Evolutionary conservation across 768 basidiomycete species (phyloP).

Genomic region (Zangia roseola): DNA sequence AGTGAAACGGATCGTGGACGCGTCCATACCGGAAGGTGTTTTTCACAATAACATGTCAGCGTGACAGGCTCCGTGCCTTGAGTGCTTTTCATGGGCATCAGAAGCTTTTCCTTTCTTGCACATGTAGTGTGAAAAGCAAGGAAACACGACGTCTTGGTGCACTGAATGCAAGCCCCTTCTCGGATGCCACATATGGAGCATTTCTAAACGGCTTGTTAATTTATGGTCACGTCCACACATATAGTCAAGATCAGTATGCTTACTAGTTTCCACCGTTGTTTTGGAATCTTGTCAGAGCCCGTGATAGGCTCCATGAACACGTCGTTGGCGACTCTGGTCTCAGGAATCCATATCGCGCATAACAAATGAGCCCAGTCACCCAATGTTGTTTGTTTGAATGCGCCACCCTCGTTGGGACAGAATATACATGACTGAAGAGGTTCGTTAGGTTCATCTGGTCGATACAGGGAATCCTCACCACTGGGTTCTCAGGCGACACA

Average conservation of each 20-base stretch:
- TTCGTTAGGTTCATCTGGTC: background rate
- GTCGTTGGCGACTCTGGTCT: conserved; percentile 88
- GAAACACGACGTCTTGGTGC: conserved; percentile 86
- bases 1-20: background rate
- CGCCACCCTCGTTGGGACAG: conserved; percentile 95
- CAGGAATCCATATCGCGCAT: conserved; percentile 97
- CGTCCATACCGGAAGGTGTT: conserved; percentile 78
- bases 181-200: conserved; percentile 62
- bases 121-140: conserved; percentile 95
- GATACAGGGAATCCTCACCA: conserved; percentile 51
- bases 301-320: conserved; percentile 99
- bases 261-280: conserved; percentile 92
- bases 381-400: conserved; percentile 93
- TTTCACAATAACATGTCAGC: conserved; percentile 83
- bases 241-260: conserved; percentile 29
- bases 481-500: conserved; percentile 94
- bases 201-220: conserved; percentile 37
- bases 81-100: conserved; percentile 84
- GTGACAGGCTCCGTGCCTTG: conserved; percentile 72
- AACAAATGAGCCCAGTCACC: conserved; percentile 96
- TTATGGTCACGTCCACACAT: background rate
- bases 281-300: conserved; percentile 82
- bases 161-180: conserved; percentile 93
- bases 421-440: conserved; percentile 77
- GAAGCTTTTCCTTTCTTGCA: conserved; percentile 79